Base-by-base conservation (phyloP, 83 land plant genomes). In the Larix sibirica region DNA sequence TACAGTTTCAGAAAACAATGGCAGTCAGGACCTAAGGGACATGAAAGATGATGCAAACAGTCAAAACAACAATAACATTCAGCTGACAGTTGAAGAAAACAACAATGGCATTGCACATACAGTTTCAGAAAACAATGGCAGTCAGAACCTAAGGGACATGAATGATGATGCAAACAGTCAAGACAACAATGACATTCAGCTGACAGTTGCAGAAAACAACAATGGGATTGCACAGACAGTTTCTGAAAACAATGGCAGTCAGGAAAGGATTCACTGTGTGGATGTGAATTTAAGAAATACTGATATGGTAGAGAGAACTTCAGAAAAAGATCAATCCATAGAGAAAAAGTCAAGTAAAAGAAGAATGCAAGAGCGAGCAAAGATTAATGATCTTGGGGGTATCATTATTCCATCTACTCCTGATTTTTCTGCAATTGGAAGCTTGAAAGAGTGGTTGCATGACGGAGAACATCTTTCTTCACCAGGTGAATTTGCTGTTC, bases 381-480 rank as follows among this genome's bases (percentile, higher is more conserved):
- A 71, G 42, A 3, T 42, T 8, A 42, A 71, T 71, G 24, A 42
- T 38, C 26, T 42, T 33, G 50, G 56, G 8, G 23, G 26, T 44
- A 40, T 70, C 75, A 40, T 20, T 70, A 70, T 70, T n/a, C 75
- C 75, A 70, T 18, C 75, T 40, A 38, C 47, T 70, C 75, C 44
- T 38, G 42, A 70, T 18, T 70, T 18, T 70, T 40, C 50, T 31
- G 23, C 50, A 20, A 50, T 70, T 38, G 75, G 75, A 70, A 70
- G 50, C 47, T 40, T 70, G 47, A 4, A 18, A 70, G 75, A 70
- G 6, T 70, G 75, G 54, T 20, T 70, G 50, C 18, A 40, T 70
- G 21, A 8, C 40, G 47, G 24, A 38, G 47, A 21, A 7, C 75
- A 70, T 70, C 75, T 70, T 17, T 38, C 40, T 70, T 40, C 75